Base-by-base conservation (phyloP, 441 rosid species). In the Gossypium schwendimanii region DNA sequence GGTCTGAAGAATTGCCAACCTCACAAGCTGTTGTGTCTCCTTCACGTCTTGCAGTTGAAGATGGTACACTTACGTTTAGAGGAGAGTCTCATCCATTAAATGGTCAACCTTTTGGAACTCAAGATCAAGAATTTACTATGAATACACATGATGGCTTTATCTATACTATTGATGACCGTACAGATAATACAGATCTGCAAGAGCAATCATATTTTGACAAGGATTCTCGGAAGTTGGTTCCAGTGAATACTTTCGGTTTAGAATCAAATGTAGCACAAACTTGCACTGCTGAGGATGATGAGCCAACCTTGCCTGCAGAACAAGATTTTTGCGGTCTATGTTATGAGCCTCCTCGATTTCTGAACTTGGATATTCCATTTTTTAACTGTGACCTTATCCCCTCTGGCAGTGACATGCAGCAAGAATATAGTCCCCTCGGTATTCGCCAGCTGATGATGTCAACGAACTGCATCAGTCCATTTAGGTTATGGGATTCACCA, bases 271-370 rank as follows among this genome's bases (percentile, higher is more conserved):
- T 65, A 66, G 65, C 66, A 52, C 78, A 79, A 66, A 73, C 78
- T 15, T 82, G 75, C 87, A 81, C 80, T 67, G 72, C 76, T 39
- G 73, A 61, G 54, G 87, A 77, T 45, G 87, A 78, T 33, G 80
- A 78, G 63, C 76, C 72, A 72, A 77, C 72, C 47, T 70, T 71
- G 33, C 69, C 77, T 39, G 76, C 75, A 73, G 83, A 83, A 71
- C 84, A 83, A 70, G 89, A 88, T 77, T 71, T 81, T 66, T 97
- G 97, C 72, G 76, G 92, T 76, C 86, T 95, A 44, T 95, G 90
- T 77, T 95, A 95, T 63, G 98, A 95, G 79, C 99, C 99, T 81
- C 99, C 99, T 63, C 93, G 99, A 66, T 95, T 93, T 80, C 97
- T 98, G 63, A 83, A 94, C 80, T 82, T 90, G 83, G 99, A 96